These are phyloP conservation scores for Pyrenopolyporus hunteri DNA, from an alignment of 495 filamentous ascomycete species.

Conservation along the genomic window DNA sequence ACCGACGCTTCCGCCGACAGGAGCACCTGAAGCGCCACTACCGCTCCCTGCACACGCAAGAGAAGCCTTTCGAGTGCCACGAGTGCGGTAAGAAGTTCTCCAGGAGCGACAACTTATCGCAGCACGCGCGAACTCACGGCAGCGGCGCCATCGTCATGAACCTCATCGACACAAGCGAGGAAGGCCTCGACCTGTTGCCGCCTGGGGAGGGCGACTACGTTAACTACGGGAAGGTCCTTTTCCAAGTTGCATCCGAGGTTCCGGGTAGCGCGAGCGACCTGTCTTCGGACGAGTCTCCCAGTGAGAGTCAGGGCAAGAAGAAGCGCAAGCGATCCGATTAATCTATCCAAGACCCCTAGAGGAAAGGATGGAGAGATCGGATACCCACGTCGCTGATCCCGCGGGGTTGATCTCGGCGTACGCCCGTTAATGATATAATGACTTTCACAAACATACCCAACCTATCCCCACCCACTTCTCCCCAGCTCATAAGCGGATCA, in stretches of 20 bases:
- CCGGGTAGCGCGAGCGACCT: conserved; percentile 64
- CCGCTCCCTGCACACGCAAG: conserved; percentile 95
- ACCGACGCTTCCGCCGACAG: conserved; percentile 95
- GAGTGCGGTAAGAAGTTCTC: conserved; percentile 99
- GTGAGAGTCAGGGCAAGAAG: conserved; percentile 62
- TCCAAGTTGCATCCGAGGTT: conserved; percentile 73
- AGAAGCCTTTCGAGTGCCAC: conserved; percentile 96
- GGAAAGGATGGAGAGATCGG: conserved; percentile 19
- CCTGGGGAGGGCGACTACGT: conserved; percentile 65
- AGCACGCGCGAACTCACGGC: conserved; percentile 94
- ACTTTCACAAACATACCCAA: conserved; percentile 30
- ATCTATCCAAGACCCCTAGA: conserved; percentile 25
- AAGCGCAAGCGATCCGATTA: conserved; percentile 76
- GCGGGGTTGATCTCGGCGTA: conserved; percentile 21
- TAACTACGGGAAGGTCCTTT: conserved; percentile 72
- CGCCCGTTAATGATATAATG: conserved; percentile 39
- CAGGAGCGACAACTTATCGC: conserved; percentile 93
- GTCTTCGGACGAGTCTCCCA: conserved; percentile 60
- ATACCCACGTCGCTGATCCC: conserved; percentile 15
- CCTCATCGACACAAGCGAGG: conserved; percentile 71
- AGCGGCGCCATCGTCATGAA: conserved; percentile 88
- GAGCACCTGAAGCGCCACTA: conserved; percentile 99
- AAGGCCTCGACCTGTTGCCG: conserved; percentile 49
- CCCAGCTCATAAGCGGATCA: conserved; percentile 19
- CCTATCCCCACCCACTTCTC: conserved; percentile 5